A percentile compares a stretch with the other conserved stretches of the same genome.
Evolutionary conservation across 73 alveolate species (phyloP).

Genomic region (Paramecium tetraurelia): DNA sequence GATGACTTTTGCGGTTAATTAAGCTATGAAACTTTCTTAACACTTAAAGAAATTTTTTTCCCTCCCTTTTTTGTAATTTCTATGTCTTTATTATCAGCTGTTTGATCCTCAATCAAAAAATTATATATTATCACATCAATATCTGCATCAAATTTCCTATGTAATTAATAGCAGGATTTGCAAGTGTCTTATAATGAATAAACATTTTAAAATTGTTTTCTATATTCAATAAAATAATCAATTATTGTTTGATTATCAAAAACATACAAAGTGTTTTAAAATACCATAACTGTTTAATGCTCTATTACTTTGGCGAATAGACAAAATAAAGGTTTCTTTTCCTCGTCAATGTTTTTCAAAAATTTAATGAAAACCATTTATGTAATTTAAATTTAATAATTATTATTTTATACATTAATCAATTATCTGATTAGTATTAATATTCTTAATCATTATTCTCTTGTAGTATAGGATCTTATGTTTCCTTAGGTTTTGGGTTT

Average conservation of each 20-base stretch:
- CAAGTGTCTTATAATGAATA: background rate
- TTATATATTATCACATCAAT: background rate
- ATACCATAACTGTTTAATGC: background rate
- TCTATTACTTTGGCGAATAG: background rate
- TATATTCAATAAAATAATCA: background rate
- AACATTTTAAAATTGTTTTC: background rate
- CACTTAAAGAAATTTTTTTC: background rate
- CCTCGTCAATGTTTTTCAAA: background rate
- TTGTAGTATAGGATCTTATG: background rate
- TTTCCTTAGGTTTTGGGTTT: background rate
- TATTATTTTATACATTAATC: background rate
- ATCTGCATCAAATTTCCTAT: background rate
- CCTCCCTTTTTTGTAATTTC: background rate
- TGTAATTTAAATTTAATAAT: background rate
- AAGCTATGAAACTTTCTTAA: background rate
- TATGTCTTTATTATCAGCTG: background rate
- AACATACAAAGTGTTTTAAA: background rate
- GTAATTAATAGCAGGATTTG: background rate
- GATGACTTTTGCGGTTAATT: background rate
- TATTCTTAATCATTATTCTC: background rate
- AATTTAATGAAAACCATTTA: background rate
- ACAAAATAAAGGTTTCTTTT: background rate
- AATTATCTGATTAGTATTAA: background rate
- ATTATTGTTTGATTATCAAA: background rate
- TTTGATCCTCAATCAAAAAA: background rate